Percentiles rank a stretch among this genome's conserved stretches.
These are phyloP conservation scores for Endocladia muricata DNA, from an alignment of 31 red algal genomes.

Conservation along the genomic window DNA sequence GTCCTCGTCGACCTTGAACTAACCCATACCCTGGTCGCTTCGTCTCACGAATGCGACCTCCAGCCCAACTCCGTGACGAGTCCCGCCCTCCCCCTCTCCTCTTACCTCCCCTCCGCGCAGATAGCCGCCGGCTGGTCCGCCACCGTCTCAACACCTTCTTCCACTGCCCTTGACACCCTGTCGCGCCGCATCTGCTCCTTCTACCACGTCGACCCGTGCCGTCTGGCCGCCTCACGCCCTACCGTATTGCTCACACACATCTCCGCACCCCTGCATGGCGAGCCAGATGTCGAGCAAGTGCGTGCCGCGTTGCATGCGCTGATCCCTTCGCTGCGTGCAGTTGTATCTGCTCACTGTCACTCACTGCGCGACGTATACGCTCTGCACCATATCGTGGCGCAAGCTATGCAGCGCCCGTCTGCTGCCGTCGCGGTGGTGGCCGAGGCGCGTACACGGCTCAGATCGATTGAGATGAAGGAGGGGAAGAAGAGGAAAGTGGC, in stretches of 20 bases:
- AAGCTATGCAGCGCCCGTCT: not conserved
- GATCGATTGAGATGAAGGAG: not conserved
- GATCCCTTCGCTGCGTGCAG: conserved; percentile 8
- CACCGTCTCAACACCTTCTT: conserved; percentile 2
- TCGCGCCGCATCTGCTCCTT: conserved; percentile 56
- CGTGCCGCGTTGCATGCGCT: not conserved
- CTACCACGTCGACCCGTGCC: conserved; percentile 34
- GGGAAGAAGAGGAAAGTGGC: conserved; percentile 8
- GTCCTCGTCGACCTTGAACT: conserved; percentile 44
- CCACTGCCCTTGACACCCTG: conserved; percentile 5
- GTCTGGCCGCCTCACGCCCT: conserved; percentile 22
- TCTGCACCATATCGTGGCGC: conserved; percentile 17
- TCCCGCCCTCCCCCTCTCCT: conserved; percentile 15
- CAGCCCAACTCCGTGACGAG: conserved; percentile 21
- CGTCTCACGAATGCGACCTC: conserved; percentile 57
- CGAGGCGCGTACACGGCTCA: conserved; percentile 7
- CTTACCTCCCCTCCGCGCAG: conserved; percentile 1
- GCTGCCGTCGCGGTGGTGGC: conserved; percentile 37
- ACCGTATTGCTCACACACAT: conserved; percentile 62
- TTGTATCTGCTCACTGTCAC: conserved; percentile 28
- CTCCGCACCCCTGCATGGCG: not conserved
- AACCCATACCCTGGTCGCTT: conserved; percentile 22
- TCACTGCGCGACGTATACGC: conserved; percentile 14
- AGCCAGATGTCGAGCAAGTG: conserved; percentile 39
- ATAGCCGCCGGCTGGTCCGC: conserved; percentile 55